Conservation (phyloP, 441 rosid genomes). For the Pelargonium citronellum region DNA sequence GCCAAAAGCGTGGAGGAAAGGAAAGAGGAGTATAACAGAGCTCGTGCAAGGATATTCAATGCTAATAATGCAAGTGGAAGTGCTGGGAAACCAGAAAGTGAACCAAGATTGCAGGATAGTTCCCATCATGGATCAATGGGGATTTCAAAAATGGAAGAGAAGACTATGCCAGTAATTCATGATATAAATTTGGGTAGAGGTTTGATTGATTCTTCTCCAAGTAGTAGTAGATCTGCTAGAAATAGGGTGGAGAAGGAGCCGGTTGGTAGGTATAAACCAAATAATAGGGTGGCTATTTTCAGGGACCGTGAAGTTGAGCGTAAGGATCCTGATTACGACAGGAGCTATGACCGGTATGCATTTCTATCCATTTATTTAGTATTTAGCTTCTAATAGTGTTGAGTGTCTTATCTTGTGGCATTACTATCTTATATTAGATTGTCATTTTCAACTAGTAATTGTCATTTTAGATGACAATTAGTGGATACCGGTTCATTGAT, state of each 20-base stretch:
- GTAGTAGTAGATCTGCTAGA: slow-evolving; percentile 48
- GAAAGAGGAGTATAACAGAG: slow-evolving; percentile 74
- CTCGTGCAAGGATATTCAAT: slow-evolving; percentile 75
- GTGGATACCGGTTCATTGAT: too few relatives aligned
- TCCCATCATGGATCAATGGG: slow-evolving; percentile 34
- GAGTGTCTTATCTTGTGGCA: not conserved
- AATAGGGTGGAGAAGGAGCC: slow-evolving; percentile 63
- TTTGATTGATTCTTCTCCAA: slow-evolving; percentile 46
- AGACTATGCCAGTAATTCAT: slow-evolving; percentile 33
- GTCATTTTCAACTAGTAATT: not conserved
- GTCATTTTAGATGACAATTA: not conserved
- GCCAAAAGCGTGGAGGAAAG: slow-evolving; percentile 77
- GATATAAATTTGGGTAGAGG: slow-evolving; percentile 41
- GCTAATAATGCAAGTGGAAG: slow-evolving; percentile 32
- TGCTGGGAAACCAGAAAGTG: slow-evolving; percentile 38
- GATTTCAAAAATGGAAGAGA: slow-evolving; percentile 43
- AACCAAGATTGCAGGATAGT: slow-evolving; percentile 42
- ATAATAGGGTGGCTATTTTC: slow-evolving; percentile 65
- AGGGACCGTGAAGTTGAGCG: slow-evolving; percentile 75
- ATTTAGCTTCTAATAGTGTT: slow-evolving; percentile 8
- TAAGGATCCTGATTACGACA: slow-evolving; percentile 77
- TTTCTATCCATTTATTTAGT: not conserved
- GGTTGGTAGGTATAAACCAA: slow-evolving; percentile 45
- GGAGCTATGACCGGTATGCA: slow-evolving; percentile 64
- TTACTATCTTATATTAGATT: not conserved